Percentiles rank a stretch among this genome's conserved stretches.
These are phyloP conservation scores for Hordeum vulgare DNA, from an alignment of 176 grass and related monocot genomes.

Conservation along the genomic window MorexV3_pseudomolecules_assembly NC_058518.1:497076729-497077228, in stretches of 20 bases:
- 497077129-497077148: too few relatives aligned
- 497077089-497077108: too few relatives aligned
- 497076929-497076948: slow-evolving; percentile 53
- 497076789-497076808: background rate
- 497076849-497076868: background rate
- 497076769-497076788: background rate
- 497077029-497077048: slow-evolving; percentile 18
- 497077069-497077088: background rate
- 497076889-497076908: slow-evolving; percentile 52
- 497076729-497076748: background rate
- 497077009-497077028: slow-evolving; percentile 10
- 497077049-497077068: background rate
- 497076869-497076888: background rate
- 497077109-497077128: too few relatives aligned
- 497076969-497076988: slow-evolving; percentile 34
- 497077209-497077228: too few relatives aligned
- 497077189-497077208: too few relatives aligned
- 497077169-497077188: too few relatives aligned
- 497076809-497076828: background rate
- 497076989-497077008: background rate
- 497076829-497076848: background rate
- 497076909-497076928: slow-evolving; percentile 46
- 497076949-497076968: slow-evolving; percentile 54
- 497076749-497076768: background rate
- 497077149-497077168: too few relatives aligned